Conservation (phyloP, 1,284 basidiomycete genomes). For the Ganoderma multipileum region DNA sequence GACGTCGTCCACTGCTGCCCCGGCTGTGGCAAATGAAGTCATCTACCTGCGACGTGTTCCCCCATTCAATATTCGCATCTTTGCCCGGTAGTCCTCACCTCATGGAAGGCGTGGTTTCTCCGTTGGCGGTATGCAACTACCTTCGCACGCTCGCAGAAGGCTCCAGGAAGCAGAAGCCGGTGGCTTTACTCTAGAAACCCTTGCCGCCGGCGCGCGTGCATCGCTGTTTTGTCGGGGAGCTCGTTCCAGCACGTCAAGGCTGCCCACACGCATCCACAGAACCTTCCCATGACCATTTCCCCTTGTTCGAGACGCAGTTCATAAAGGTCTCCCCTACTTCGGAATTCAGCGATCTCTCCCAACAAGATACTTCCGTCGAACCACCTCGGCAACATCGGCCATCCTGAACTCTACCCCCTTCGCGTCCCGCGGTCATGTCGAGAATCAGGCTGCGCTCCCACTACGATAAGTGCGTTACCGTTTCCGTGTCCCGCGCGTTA, state of each 20-base stretch:
- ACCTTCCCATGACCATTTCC: background rate
- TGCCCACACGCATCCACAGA: slow-evolving; percentile 7
- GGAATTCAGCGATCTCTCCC: background rate
- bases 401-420: background rate
- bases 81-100: background rate
- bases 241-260: background rate
- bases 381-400: background rate
- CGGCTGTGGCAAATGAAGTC: slow-evolving; percentile 49
- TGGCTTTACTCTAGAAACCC: background rate
- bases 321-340: background rate
- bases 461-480: background rate
- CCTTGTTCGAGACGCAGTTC: background rate
- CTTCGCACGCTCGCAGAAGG: background rate
- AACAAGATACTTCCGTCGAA: background rate
- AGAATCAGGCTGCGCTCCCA: background rate
- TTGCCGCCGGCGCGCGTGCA: background rate
- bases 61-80: background rate
- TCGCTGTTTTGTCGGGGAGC: background rate
- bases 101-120: background rate
- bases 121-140: background rate
- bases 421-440: background rate
- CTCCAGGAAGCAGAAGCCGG: background rate
- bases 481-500: background rate
- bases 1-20: slow-evolving; percentile 69
- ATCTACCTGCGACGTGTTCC: background rate